Percentiles rank a stretch among this genome's conserved stretches.
Evolutionary conservation across 257 asterid species (phyloP).

Genomic region (Lycium barbarum): DNA sequence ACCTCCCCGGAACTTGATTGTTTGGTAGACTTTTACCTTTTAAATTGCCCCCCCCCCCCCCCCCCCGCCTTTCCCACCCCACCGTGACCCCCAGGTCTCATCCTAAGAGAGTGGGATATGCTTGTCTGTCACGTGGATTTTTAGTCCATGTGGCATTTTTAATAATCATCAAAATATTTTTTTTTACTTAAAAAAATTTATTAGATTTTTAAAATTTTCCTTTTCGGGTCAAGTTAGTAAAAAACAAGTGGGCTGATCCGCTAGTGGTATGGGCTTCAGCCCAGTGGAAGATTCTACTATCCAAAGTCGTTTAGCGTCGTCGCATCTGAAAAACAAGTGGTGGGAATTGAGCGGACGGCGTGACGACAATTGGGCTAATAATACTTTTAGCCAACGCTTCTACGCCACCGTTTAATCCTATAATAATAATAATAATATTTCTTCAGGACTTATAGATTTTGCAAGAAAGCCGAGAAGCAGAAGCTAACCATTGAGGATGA

Average conservation of each 20-base stretch:
- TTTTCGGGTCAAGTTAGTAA: too few species aligned
- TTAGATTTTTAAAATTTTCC: too few species aligned
- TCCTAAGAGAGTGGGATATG: too few species aligned
- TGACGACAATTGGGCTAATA: neutral
- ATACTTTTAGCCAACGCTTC: neutral
- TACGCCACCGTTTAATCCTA: neutral
- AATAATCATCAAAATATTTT: too few species aligned
- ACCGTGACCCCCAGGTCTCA: too few species aligned
- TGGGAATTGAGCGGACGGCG: constrained; percentile 14
- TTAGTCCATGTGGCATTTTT: too few species aligned
- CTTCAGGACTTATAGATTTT: neutral
- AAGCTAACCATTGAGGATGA: constrained; percentile 13
- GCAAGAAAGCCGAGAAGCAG: neutral
- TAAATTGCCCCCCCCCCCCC: too few species aligned
- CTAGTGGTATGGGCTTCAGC: constrained; percentile 7
- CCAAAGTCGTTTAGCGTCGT: neutral
- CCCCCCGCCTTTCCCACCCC: too few species aligned
- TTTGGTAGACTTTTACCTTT: too few species aligned
- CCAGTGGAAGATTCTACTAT: neutral
- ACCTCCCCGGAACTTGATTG: too few species aligned
- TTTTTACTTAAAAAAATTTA: too few species aligned
- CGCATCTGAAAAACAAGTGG: neutral
- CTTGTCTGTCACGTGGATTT: too few species aligned
- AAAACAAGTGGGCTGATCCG: neutral
- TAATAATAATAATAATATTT: neutral